These are phyloP conservation scores for Leishmania lainsoni DNA, from an alignment of 208 protist species.

Conservation along the genomic window DNA sequence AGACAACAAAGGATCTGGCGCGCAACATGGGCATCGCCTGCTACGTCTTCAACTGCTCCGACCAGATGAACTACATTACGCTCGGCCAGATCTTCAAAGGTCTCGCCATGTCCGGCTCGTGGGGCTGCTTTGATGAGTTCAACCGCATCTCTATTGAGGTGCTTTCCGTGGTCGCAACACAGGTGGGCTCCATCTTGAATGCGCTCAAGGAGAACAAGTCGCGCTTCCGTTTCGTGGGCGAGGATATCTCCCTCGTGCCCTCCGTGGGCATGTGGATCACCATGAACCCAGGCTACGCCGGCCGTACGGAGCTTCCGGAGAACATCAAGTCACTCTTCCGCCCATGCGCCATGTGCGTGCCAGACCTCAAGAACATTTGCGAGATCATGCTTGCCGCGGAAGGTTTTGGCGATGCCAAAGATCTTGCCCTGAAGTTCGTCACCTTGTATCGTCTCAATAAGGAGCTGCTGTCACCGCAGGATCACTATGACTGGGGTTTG, in stretches of 20 bases:
- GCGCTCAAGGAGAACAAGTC: slow-evolving; percentile 96
- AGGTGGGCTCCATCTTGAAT: slow-evolving; percentile 98
- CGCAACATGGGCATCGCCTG: slow-evolving; percentile 94
- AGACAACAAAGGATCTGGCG: slow-evolving; percentile 96
- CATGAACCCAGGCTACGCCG: slow-evolving; percentile 98
- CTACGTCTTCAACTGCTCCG: slow-evolving; percentile 97
- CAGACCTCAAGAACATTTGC: slow-evolving; percentile 98
- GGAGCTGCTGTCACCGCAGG: slow-evolving; percentile 97
- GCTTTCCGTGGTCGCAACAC: slow-evolving; percentile 98
- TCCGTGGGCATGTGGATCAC: slow-evolving; percentile 97
- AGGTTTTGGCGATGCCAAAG: slow-evolving; percentile 96
- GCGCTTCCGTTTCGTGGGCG: slow-evolving; percentile 95
- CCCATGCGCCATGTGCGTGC: slow-evolving; percentile 98
- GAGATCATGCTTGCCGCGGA: slow-evolving; percentile 99
- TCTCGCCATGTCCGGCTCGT: slow-evolving; percentile 95
- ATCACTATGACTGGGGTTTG: slow-evolving; percentile 99
- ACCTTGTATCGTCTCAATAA: slow-evolving; percentile 97
- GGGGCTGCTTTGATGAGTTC: slow-evolving; percentile 98
- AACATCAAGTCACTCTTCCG: slow-evolving; percentile 98
- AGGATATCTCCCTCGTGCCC: slow-evolving; percentile 92
- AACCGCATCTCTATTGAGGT: slow-evolving; percentile 97
- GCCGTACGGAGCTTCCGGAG: slow-evolving; percentile 97
- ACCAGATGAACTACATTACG: slow-evolving; percentile 99
- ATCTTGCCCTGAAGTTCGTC: slow-evolving; percentile 98
- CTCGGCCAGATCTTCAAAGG: slow-evolving; percentile 98